phyloP scores from a whole-genome alignment of 257 asterid species.

The Anisodus tanguticus region DNA sequence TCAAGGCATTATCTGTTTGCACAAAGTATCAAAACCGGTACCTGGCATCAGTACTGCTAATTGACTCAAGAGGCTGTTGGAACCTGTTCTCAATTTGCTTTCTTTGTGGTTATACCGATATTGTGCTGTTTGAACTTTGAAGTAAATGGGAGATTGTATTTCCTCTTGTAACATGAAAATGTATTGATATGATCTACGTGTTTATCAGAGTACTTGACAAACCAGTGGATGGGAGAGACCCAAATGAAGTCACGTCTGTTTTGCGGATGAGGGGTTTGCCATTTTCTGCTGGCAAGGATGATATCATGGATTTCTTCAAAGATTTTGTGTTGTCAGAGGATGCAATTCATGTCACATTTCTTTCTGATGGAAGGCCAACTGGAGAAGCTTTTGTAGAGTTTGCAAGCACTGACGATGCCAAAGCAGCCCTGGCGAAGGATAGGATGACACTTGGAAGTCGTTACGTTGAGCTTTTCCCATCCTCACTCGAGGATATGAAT shows the following conservation, averaged over 20 bases:
- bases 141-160: not conserved
- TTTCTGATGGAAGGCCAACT: constrained; percentile 73
- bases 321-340: constrained; percentile 66
- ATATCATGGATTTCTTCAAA: constrained; percentile 79
- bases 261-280: constrained; percentile 88
- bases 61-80: not conserved
- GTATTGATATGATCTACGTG: constrained; percentile 21
- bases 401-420: constrained; percentile 67
- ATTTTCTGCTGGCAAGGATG: constrained; percentile 88
- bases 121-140: not conserved
- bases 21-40: not conserved
- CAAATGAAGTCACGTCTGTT: constrained; percentile 58
- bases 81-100: no score
- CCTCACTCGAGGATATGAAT: constrained; percentile 64
- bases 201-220: constrained; percentile 59
- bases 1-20: not conserved
- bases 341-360: constrained; percentile 60
- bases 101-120: not conserved
- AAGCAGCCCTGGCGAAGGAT: constrained; percentile 80
- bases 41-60: not conserved
- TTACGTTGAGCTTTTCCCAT: constrained; percentile 78
- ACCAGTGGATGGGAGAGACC: constrained; percentile 63
- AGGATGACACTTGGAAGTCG: constrained; percentile 93
- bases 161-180: not conserved
- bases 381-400: constrained; percentile 98